Conservation (phyloP, 169 alveolate genomes). For the Plasmodium vinckei region DNA sequence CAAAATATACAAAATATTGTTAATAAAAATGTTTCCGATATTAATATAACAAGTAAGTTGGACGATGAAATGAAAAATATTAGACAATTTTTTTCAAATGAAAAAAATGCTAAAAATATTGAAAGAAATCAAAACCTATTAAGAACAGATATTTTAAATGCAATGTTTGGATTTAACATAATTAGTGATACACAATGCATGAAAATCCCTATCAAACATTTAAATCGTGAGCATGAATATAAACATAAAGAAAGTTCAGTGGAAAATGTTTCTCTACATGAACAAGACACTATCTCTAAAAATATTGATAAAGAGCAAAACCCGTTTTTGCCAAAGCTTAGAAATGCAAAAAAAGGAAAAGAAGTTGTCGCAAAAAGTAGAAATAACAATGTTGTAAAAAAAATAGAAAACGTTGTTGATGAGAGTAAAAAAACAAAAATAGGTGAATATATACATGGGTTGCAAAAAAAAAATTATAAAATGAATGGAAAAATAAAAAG, state of each 20-base stretch:
- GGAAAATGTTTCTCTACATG: neutral
- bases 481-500: constrained; percentile 12
- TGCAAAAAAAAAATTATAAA: constrained; percentile 8
- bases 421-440: neutral
- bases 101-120: constrained; percentile 10
- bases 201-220: constrained; percentile 40
- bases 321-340: neutral
- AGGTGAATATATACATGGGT: constrained; percentile 18
- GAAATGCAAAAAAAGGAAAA: neutral
- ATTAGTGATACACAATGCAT: constrained; percentile 56
- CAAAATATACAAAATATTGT: constrained; percentile 1
- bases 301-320: neutral
- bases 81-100: constrained; percentile 7
- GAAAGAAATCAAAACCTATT: constrained; percentile 27
- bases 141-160: constrained; percentile 31
- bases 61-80: neutral
- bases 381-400: neutral
- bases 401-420: neutral
- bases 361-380: neutral
- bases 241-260: neutral
- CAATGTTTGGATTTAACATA: constrained; percentile 67
- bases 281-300: neutral
- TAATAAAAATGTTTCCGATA: neutral
- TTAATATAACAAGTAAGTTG: neutral
- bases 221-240: neutral